A percentile compares a stretch with the other conserved stretches of the same genome.
Conservation (phyloP, 805 yeast species). For the Starmerella roubikii region DNA sequence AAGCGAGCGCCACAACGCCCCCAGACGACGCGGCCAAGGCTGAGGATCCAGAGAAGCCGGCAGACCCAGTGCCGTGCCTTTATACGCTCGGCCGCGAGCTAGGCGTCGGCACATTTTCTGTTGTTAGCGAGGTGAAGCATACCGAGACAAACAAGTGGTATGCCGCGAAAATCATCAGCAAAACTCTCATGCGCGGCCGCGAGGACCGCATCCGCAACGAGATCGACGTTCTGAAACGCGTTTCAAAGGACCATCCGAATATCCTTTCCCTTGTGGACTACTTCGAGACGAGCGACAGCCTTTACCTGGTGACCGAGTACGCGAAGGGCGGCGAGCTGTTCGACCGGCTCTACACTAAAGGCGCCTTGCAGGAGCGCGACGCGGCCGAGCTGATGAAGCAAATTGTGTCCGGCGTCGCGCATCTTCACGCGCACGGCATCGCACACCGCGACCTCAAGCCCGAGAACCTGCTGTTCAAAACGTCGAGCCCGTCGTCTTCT, state of each 20-base stretch:
- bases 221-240: conserved; percentile 39
- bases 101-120: conserved; percentile 34
- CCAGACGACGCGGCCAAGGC: neutral
- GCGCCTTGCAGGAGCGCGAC: conserved; percentile 36
- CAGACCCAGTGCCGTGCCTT: conserved; percentile 16
- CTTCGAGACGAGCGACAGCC: conserved; percentile 49
- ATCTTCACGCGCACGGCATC: conserved; percentile 44
- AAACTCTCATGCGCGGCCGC: conserved; percentile 38
- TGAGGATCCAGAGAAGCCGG: neutral
- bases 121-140: conserved; percentile 32
- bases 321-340: conserved; percentile 59
- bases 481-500: conserved; percentile 28
- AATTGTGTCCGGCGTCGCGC: conserved; percentile 41
- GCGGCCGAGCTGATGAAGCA: conserved; percentile 38
- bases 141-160: conserved; percentile 31
- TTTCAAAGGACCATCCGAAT: conserved; percentile 39
- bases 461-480: conserved; percentile 47
- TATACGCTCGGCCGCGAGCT: conserved; percentile 25
- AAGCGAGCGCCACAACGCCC: neutral
- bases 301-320: conserved; percentile 47
- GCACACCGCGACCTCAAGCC: conserved; percentile 66
- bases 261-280: conserved; percentile 51
- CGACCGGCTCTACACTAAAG: conserved; percentile 39
- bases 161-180: conserved; percentile 43
- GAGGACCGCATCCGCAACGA: conserved; percentile 49